phyloP scores from a whole-genome alignment of 176 grass and related monocot species.

The Paspalum notatum region DNA sequence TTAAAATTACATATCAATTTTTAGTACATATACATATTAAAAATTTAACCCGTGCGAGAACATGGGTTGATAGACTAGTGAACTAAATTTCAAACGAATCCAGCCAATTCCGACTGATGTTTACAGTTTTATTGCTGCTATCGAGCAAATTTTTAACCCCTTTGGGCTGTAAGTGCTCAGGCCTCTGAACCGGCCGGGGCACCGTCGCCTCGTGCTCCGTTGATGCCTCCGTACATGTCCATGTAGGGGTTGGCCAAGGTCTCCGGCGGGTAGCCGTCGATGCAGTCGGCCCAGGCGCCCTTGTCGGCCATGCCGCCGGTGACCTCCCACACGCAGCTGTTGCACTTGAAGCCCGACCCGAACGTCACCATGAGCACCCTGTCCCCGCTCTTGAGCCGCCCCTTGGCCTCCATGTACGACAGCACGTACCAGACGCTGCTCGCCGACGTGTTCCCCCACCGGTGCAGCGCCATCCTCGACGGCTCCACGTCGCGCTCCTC shows the following conservation, averaged over 20 bases:
- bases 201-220: background rate
- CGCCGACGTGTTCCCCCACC: slow-evolving; percentile 77
- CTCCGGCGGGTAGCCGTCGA: slow-evolving; percentile 56
- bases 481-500: slow-evolving; percentile 57
- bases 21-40: no score
- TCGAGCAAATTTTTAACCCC: no score
- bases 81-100: no score
- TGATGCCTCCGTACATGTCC: slow-evolving; percentile 50
- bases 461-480: slow-evolving; percentile 65
- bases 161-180: no score
- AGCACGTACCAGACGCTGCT: slow-evolving; percentile 79
- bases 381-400: slow-evolving; percentile 53
- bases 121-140: no score
- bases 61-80: no score
- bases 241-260: slow-evolving; percentile 55
- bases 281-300: slow-evolving; percentile 58
- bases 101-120: no score
- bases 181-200: no score
- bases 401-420: slow-evolving; percentile 73
- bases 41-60: no score
- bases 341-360: slow-evolving; percentile 75
- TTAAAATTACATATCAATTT: no score
- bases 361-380: slow-evolving; percentile 67
- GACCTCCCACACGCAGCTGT: slow-evolving; percentile 77
- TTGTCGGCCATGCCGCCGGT: slow-evolving; percentile 42